A percentile compares a stretch with the other conserved stretches of the same genome.
Conservation (phyloP, 1,284 basidiomycete species). For the Trametes pubescens region DNA sequence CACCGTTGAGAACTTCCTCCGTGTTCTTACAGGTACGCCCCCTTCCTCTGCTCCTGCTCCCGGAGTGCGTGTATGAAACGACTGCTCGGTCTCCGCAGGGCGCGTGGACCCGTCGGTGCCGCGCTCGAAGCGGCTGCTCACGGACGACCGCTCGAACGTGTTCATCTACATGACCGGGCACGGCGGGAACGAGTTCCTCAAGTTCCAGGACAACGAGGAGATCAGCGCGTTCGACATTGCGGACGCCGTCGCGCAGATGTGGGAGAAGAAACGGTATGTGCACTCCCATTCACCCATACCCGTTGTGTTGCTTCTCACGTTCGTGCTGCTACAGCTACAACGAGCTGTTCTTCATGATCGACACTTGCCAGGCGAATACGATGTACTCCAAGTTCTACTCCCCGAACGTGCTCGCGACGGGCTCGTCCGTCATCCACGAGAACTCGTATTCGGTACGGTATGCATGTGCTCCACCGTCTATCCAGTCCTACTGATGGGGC, state of each 20-base stretch:
- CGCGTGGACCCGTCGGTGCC: slow-evolving; percentile 83
- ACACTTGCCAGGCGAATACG: slow-evolving; percentile 98
- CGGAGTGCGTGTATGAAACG: not conserved
- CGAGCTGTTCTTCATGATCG: slow-evolving; percentile 97
- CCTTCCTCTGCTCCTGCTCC: not conserved
- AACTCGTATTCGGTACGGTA: slow-evolving; percentile 95
- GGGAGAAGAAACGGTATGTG: slow-evolving; percentile 88
- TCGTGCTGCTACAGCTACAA: slow-evolving; percentile 74
- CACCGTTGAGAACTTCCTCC: slow-evolving; percentile 94
- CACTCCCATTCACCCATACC: too few species aligned
- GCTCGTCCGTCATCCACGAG: slow-evolving; percentile 87
- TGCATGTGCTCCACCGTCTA: slow-evolving; percentile 41
- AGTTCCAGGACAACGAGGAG: slow-evolving; percentile 99
- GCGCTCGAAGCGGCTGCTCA: slow-evolving; percentile 89
- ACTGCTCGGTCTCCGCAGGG: slow-evolving; percentile 48
- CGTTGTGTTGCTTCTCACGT: too few species aligned
- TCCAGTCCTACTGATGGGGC: not conserved
- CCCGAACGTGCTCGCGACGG: slow-evolving; percentile 94
- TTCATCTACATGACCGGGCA: slow-evolving; percentile 99
- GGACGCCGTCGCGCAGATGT: slow-evolving; percentile 98
- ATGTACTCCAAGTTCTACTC: slow-evolving; percentile 97
- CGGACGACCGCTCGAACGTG: slow-evolving; percentile 93
- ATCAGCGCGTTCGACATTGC: slow-evolving; percentile 96
- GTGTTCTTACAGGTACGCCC: slow-evolving; percentile 82
- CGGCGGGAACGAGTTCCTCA: slow-evolving; percentile 97